These are phyloP conservation scores for Thraustochytrium sp. DNA, from an alignment of 352 stramenopile genomes.

Conservation along the genomic window DNA sequence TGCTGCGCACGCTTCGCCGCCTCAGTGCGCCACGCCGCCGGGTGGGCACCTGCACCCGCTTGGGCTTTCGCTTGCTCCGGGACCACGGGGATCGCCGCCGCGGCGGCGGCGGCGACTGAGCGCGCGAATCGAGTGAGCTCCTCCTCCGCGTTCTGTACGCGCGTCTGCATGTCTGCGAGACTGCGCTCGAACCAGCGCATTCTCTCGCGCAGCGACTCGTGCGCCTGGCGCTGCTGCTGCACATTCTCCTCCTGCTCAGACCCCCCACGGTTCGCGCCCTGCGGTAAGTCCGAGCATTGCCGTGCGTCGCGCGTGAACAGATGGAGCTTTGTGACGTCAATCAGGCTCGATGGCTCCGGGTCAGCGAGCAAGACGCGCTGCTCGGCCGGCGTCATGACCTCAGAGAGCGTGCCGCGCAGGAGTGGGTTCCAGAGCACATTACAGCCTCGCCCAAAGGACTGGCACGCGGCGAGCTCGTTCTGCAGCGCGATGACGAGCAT, in stretches of 20 bases:
- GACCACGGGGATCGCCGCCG: too few relatives aligned
- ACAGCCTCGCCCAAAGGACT: not conserved
- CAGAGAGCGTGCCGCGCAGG: not conserved
- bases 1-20: too few relatives aligned
- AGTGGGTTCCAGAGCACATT: not conserved
- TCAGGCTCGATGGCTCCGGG: not conserved
- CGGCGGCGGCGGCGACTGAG: too few relatives aligned
- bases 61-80: too few relatives aligned
- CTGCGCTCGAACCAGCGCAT: too few relatives aligned
- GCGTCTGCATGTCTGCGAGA: too few relatives aligned
- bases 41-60: too few relatives aligned
- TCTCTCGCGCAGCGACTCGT: too few relatives aligned
- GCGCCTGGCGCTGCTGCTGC: not conserved
- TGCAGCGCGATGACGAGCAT: slow-evolving; percentile 14
- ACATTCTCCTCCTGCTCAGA: not conserved
- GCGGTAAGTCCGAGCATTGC: not conserved
- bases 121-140: too few relatives aligned
- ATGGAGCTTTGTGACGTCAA: not conserved
- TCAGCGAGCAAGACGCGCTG: not conserved
- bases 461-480: slow-evolving; percentile 14
- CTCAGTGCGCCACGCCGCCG: too few relatives aligned
- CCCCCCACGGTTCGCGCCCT: not conserved
- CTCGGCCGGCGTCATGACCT: not conserved
- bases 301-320: not conserved
- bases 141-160: too few relatives aligned